Conservation (phyloP, 768 basidiomycete species). For the Lentinula detonsa region DNA sequence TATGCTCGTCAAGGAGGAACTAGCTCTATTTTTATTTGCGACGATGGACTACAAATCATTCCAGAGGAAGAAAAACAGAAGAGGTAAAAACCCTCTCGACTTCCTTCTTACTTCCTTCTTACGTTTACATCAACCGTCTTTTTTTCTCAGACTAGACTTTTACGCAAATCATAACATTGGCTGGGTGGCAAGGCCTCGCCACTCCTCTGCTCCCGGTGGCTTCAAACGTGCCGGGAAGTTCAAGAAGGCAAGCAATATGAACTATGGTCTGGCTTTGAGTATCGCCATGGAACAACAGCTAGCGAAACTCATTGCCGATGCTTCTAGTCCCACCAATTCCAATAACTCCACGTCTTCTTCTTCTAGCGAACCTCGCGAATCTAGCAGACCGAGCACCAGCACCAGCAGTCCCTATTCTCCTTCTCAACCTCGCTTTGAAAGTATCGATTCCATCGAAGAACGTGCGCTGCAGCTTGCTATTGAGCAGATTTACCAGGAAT, state of each 20-base stretch:
- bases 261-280: constrained; percentile 64
- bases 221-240: constrained; percentile 92
- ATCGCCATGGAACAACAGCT: constrained; percentile 55
- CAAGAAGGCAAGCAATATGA: constrained; percentile 87
- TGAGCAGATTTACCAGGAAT: constrained; percentile 65
- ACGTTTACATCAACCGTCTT: neutral
- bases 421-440: constrained; percentile 8
- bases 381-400: constrained; percentile 24
- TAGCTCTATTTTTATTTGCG: constrained; percentile 74
- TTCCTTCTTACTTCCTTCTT: neutral
- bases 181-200: constrained; percentile 76
- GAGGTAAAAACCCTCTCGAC: constrained; percentile 22
- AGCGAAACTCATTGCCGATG: constrained; percentile 27
- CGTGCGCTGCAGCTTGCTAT: constrained; percentile 67
- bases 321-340: neutral
- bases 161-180: constrained; percentile 68
- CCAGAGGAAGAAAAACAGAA: constrained; percentile 53
- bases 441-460: constrained; percentile 60
- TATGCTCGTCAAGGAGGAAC: constrained; percentile 84
- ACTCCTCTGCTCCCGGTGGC: constrained; percentile 63
- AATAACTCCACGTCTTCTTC: neutral
- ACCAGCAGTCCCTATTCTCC: neutral
- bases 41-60: constrained; percentile 76
- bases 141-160: constrained; percentile 39
- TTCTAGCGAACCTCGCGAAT: constrained; percentile 25